phyloP scores from a whole-genome alignment of 2,329 filamentous ascomycete species.

The Epichloe brachyelytri region DNA sequence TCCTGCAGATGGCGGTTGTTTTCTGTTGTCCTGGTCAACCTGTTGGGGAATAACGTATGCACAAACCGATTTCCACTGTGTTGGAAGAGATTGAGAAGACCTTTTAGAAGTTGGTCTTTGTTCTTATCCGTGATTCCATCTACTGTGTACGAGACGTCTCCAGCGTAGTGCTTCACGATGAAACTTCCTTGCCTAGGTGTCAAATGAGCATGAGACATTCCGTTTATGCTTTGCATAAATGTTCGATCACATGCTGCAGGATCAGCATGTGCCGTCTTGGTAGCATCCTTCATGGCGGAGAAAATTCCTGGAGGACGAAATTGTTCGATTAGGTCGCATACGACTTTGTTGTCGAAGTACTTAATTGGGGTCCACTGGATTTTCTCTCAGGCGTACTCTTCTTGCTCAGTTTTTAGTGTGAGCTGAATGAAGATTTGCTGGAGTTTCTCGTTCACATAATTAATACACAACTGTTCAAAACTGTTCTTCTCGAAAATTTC shows the following conservation, averaged over 20 bases:
- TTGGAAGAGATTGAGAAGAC: constrained; percentile 75
- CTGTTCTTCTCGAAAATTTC: constrained; percentile 99
- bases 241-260: constrained; percentile 88
- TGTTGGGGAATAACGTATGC: constrained; percentile 78
- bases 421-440: constrained; percentile 99
- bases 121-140: constrained; percentile 99
- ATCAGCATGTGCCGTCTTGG: constrained; percentile 95
- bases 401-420: constrained; percentile 91
- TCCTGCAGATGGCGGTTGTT: constrained; percentile 84
- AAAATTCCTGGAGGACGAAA: constrained; percentile 83
- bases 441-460: constrained; percentile 98
- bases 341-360: constrained; percentile 99
- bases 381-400: constrained; percentile 90
- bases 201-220: constrained; percentile 83
- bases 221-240: constrained; percentile 86
- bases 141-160: constrained; percentile 87
- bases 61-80: constrained; percentile 76
- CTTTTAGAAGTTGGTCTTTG: constrained; percentile 94
- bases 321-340: constrained; percentile 93
- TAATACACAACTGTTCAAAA: constrained; percentile 98
- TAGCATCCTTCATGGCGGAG: constrained; percentile 92
- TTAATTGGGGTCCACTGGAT: constrained; percentile 99
- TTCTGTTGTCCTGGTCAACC: constrained; percentile 90
- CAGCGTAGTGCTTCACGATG: constrained; percentile 97
- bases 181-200: constrained; percentile 89